These are phyloP conservation scores for Penicillium arizonense DNA, from an alignment of 495 filamentous ascomycete genomes.

Conservation along the genomic window DNA sequence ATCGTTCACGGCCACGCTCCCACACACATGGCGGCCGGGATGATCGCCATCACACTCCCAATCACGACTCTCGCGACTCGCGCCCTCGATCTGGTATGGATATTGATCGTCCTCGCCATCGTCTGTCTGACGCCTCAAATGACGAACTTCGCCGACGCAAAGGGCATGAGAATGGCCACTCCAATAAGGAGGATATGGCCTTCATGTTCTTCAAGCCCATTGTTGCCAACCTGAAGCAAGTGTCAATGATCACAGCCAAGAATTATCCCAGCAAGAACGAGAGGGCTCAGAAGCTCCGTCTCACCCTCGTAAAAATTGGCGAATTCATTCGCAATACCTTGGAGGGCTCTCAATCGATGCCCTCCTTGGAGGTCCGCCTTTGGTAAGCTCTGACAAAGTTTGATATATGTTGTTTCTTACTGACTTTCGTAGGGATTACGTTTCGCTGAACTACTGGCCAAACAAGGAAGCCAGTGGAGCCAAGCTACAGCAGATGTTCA, in stretches of 20 bases:
- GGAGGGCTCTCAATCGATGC: constrained; percentile 30
- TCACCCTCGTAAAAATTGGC: constrained; percentile 48
- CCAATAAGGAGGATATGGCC: constrained; percentile 52
- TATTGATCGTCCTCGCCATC: constrained; percentile 32
- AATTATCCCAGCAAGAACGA: constrained; percentile 58
- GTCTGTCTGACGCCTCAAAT: constrained; percentile 38
- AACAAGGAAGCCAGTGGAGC: constrained; percentile 45
- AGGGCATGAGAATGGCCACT: constrained; percentile 39
- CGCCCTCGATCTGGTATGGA: constrained; percentile 36
- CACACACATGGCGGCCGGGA: constrained; percentile 47
- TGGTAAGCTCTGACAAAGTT: constrained; percentile 37
- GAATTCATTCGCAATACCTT: constrained; percentile 44
- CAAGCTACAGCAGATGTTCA: constrained; percentile 50
- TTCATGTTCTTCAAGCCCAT: constrained; percentile 59
- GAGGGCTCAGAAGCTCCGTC: constrained; percentile 48
- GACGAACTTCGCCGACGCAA: constrained; percentile 45
- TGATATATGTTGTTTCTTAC: neutral
- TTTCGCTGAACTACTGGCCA: constrained; percentile 49
- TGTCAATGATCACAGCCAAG: constrained; percentile 62
- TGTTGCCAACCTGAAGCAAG: constrained; percentile 53
- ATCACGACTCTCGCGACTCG: constrained; percentile 42
- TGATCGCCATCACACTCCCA: constrained; percentile 46
- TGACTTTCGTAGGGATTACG: constrained; percentile 39
- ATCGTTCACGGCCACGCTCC: constrained; percentile 50
- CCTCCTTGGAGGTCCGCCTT: constrained; percentile 42